Evolutionary conservation across 805 yeast genomes (phyloP).

Genomic region (Tetrapisispora fleetii): DNA sequence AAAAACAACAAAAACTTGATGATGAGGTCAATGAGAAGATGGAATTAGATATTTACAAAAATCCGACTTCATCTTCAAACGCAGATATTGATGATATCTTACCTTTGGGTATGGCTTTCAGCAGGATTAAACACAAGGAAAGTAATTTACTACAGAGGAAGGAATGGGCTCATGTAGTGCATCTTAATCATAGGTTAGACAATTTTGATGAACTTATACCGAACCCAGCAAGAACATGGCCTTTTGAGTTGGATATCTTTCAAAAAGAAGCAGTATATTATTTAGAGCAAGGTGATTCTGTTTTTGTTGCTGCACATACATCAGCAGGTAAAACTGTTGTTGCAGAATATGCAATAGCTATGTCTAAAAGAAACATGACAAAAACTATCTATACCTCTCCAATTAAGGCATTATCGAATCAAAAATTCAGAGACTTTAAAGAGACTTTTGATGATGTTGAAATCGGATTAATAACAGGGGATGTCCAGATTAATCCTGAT

Average conservation of each 20-base stretch:
- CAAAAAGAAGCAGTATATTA: constrained; percentile 97
- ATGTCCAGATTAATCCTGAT: constrained; percentile 93
- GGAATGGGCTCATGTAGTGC: constrained; percentile 94
- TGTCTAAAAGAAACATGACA: constrained; percentile 94
- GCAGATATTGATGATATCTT: constrained; percentile 36
- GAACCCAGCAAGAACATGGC: constrained; percentile 88
- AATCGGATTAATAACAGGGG: constrained; percentile 94
- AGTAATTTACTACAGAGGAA: constrained; percentile 31
- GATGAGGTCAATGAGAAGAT: not conserved
- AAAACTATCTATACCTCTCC: constrained; percentile 96
- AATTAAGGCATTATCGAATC: constrained; percentile 82
- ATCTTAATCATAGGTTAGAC: constrained; percentile 68
- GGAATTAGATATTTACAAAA: constrained; percentile 7
- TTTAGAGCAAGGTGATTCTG: constrained; percentile 95
- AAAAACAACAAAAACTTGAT: constrained; percentile 13
- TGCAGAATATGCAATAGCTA: constrained; percentile 95
- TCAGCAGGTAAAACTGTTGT: constrained; percentile 98
- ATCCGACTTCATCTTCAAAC: constrained; percentile 9
- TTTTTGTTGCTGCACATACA: constrained; percentile 96
- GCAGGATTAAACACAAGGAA: constrained; percentile 27
- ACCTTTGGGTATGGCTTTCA: constrained; percentile 42
- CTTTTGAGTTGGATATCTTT: constrained; percentile 87
- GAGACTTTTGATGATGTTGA: constrained; percentile 71
- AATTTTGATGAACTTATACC: constrained; percentile 87
- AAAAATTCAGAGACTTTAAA: constrained; percentile 80